phyloP scores from a whole-genome alignment of 2,329 filamentous ascomycete species.

The Mycocentrospora acerina region DNA sequence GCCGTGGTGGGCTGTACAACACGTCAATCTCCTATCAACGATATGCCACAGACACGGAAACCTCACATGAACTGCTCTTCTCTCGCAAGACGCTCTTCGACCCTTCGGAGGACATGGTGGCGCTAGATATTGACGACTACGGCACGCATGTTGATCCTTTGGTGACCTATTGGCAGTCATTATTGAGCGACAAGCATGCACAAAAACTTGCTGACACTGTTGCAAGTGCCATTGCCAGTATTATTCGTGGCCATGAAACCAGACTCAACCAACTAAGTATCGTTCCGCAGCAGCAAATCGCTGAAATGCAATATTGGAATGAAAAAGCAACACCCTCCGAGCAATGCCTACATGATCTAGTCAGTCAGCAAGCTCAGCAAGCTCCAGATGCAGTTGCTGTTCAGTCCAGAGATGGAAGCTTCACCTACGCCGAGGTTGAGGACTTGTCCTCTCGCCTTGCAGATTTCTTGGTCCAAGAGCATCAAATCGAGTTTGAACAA shows the following conservation, averaged over 20 bases:
- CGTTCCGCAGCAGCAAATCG: slow-evolving; percentile 12
- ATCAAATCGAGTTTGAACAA: slow-evolving; percentile 10
- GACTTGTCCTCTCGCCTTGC: slow-evolving; percentile 8
- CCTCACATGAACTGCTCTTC: no score
- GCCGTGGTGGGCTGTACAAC: no score
- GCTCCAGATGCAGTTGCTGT: slow-evolving; percentile 12
- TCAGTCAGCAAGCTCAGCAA: slow-evolving; percentile 1
- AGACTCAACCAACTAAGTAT: slow-evolving; percentile 14
- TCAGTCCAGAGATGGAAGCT: slow-evolving; percentile 11
- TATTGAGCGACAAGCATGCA: slow-evolving; percentile 13
- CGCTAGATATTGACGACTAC: slow-evolving; percentile 46
- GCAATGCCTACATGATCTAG: slow-evolving; percentile 8
- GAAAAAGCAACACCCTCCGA: slow-evolving; percentile 1
- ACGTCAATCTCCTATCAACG: no score
- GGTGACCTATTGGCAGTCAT: slow-evolving; percentile 16
- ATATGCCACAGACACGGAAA: no score
- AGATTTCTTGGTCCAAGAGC: slow-evolving; percentile 4
- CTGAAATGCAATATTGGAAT: neutral
- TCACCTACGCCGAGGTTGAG: slow-evolving; percentile 19
- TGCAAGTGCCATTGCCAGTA: slow-evolving; percentile 12
- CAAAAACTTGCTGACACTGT: slow-evolving; percentile 17
- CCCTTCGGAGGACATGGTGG: slow-evolving; percentile 35
- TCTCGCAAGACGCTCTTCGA: no score
- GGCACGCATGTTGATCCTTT: slow-evolving; percentile 26
- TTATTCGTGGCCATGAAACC: slow-evolving; percentile 37